Evolutionary conservation across 352 stramenopile species (phyloP), one percentile per base, ranked within the genome.

Genomic region (Phytopythium chamaehyphon): DNA sequence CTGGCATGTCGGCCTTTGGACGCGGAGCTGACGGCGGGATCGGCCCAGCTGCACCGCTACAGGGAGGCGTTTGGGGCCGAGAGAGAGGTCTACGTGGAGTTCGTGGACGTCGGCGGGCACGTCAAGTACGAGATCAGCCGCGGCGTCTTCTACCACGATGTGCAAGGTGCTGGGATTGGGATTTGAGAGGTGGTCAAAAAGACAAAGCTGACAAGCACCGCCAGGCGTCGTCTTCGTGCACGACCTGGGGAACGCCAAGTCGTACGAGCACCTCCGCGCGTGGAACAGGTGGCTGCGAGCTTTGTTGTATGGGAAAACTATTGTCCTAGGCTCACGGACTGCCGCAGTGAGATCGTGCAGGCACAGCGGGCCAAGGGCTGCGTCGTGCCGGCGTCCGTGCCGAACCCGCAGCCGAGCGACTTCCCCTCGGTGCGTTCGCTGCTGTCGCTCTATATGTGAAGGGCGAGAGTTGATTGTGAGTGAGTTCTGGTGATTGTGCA

Each of bases 71-170:
- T 68, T 21, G 61, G 66, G 28, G 42, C 50, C 10, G 66, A 70
- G 44, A 71, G 65, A 15, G 68, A 91, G 35, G 62, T 81, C 53
- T 89, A 85, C 42, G 64, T 95, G 14, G 85, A 95, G 65, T 93
- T 95, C 39, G 59, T 93, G 18, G 85, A 95, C 45, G 80, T 95
- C 15, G 83, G 85, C 21, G 82, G 85, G 11, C 81, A 95, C 57
- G 71, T 74, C 28, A 78, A 87, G 51, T 91, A 93, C 68, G 80
- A 91, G 48, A 66, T 88, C 57, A 93, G 81, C 54, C 77, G 85
- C 15, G 51, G 59, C 6, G 81, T 88, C 40, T 95, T 93, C 57
- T 95, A 93, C 66, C 62, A 89, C 47, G 66, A 92, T 49, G 66
- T 93, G 2, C 83, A 95, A 33, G 84, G 66, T 73, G 39, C 45